Percentiles rank a stretch among this genome's conserved stretches.
Conservation (phyloP, 495 filamentous ascomycete genomes). For the Penicillium argentinense region DNA sequence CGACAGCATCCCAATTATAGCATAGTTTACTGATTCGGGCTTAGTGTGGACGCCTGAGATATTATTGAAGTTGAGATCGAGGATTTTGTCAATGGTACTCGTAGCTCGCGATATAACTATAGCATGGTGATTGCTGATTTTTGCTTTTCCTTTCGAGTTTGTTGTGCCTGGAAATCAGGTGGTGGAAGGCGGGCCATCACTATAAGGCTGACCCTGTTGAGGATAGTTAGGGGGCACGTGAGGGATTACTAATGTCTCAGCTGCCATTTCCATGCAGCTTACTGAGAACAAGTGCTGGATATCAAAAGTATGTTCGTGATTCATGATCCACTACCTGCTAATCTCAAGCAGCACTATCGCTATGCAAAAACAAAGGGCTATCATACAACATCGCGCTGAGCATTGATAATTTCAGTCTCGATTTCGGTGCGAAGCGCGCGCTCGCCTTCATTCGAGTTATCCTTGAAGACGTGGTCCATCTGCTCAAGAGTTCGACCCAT, state of each 20-base stretch:
- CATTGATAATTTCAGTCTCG: constrained; percentile 33
- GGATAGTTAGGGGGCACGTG: no score
- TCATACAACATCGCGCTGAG: constrained; percentile 4
- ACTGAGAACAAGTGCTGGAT: no score
- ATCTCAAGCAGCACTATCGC: not conserved
- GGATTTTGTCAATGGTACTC: no score
- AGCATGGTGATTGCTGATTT: no score
- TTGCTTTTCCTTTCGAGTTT: no score
- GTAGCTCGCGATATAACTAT: no score
- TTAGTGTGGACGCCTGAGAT: not conserved
- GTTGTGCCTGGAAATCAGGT: no score
- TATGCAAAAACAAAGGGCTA: not conserved
- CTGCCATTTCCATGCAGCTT: no score
- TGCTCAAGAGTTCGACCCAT: constrained; percentile 59
- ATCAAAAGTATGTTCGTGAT: no score
- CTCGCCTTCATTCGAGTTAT: constrained; percentile 43
- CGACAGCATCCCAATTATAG: not conserved
- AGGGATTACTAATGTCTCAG: no score
- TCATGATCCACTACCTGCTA: not conserved
- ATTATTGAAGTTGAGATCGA: not conserved
- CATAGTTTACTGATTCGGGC: not conserved
- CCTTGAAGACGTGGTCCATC: constrained; percentile 54
- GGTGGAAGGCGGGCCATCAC: no score
- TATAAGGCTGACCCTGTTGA: no score
- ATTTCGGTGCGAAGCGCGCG: constrained; percentile 37